Conservation (phyloP, 2,329 filamentous ascomycete species). For the Colletotrichum sublineola region DNA sequence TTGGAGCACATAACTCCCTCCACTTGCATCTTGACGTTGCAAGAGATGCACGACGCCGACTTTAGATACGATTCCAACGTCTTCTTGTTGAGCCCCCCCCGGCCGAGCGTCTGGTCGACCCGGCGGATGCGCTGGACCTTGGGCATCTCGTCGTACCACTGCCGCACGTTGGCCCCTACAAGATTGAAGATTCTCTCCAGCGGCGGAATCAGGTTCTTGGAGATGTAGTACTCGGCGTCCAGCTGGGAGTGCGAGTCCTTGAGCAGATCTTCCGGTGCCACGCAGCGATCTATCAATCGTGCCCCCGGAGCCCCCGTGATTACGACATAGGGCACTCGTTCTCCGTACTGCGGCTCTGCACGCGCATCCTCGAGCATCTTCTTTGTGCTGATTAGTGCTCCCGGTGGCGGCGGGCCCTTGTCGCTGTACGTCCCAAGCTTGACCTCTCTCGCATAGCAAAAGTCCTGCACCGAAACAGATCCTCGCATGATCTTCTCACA, state of each 20-base stretch:
- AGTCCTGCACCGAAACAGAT: slow-evolving; percentile 90
- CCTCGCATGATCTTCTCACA: slow-evolving; percentile 94
- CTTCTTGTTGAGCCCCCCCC: slow-evolving; percentile 51
- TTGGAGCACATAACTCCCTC: slow-evolving; percentile 65
- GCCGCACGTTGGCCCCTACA: slow-evolving; percentile 88
- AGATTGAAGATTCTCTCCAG: slow-evolving; percentile 97
- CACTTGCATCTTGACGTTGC: slow-evolving; percentile 66
- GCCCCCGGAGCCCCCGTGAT: slow-evolving; percentile 89
- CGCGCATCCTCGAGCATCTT: slow-evolving; percentile 89
- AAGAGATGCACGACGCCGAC: slow-evolving; percentile 83
- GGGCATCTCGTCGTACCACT: slow-evolving; percentile 98
- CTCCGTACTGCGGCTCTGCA: slow-evolving; percentile 92
- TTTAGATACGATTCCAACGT: slow-evolving; percentile 97
- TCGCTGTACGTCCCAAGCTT: slow-evolving; percentile 90
- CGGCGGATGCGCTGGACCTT: slow-evolving; percentile 83
- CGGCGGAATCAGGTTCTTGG: slow-evolving; percentile 94
- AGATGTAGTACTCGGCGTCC: slow-evolving; percentile 97
- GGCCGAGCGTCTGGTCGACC: slow-evolving; percentile 59
- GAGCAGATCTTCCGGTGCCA: slow-evolving; percentile 87
- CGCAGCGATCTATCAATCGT: slow-evolving; percentile 87
- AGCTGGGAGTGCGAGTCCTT: slow-evolving; percentile 82
- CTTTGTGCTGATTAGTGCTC: slow-evolving; percentile 87
- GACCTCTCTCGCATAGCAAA: slow-evolving; percentile 95
- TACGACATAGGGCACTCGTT: slow-evolving; percentile 95
- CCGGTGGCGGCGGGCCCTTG: slow-evolving; percentile 83